Evolutionary conservation across 805 yeast species (phyloP), one percentile per base, ranked within the genome.

Genomic region (Komagataella ulmi): DNA sequence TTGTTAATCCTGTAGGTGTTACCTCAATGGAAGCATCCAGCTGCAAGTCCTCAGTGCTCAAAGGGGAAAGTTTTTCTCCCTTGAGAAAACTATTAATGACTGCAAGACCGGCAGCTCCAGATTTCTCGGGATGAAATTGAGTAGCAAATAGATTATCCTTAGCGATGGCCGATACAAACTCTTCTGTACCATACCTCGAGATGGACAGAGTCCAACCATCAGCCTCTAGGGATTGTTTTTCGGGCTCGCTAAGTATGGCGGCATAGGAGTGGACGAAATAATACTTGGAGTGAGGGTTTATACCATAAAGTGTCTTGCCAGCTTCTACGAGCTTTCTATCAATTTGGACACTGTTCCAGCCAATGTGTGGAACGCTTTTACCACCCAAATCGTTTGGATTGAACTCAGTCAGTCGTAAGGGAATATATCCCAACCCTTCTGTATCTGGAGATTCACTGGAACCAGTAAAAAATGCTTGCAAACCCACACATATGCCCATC

Each of bases 51-150:
- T 51, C 6, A 43, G 50, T 7, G 24, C 48, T 43, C 3, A 67
- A 53, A 7, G 50, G 53, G 2, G 67, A 59, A 24, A 65, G 46
- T 54, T 68, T 71, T 7, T 66, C 60, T 24, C 75, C 76, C 44
- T 74, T 74, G 58, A 93, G 70, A 63, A 93, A 93, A 24, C 86
- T 77, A 53, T 76, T 75, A 53, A 93, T 76, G 7, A 91, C 80
- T 55, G 77, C 76, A 47, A 93, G 71, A 49, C 99, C 99, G 3
- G 96, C 96, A 19, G 72, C 63, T 10, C 99, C 99, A 3, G 97
- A 88, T 66, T 93, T 93, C 64, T 93, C 99, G n/a, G 99, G 99
- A 67, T 93, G 99, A 67, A 93, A 93, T 66, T 93, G 99, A 1
- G 98, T 93, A 46, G 97, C 96, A 67, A 93, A 87, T 8, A 91